A percentile compares a stretch with the other conserved stretches of the same genome.
Conservation (phyloP, 2,329 filamentous ascomycete genomes). For the Claviceps sp. region DNA sequence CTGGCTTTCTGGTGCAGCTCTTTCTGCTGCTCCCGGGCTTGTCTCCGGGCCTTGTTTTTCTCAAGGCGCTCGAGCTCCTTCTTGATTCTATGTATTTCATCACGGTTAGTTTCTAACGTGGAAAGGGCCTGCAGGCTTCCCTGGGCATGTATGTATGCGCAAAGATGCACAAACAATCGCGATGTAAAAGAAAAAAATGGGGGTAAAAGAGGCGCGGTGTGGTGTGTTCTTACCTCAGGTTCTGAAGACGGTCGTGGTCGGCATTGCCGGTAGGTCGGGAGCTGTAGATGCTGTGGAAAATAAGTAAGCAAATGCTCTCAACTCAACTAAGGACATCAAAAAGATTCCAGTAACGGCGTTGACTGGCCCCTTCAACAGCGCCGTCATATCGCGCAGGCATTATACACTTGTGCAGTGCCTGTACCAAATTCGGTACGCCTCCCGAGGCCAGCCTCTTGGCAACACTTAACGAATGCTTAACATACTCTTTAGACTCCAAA, state of each 20-base stretch:
- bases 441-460: slow-evolving; percentile 7
- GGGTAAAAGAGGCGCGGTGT: no score
- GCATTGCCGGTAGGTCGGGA: slow-evolving; percentile 35
- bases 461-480: slow-evolving; percentile 12
- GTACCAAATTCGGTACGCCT: slow-evolving; percentile 9
- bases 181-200: neutral
- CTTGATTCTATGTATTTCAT: slow-evolving; percentile 21
- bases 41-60: slow-evolving; percentile 80
- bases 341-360: slow-evolving; percentile 16
- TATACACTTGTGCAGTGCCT: slow-evolving; percentile 10
- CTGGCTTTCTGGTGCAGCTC: slow-evolving; percentile 38
- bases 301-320: slow-evolving; percentile 25
- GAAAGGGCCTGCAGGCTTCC: no score
- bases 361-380: slow-evolving; percentile 9
- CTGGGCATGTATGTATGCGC: no score
- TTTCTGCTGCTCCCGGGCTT: slow-evolving; percentile 85
- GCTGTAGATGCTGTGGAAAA: slow-evolving; percentile 34
- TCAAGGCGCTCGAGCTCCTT: slow-evolving; percentile 70
- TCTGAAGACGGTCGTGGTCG: slow-evolving; percentile 35
- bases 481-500: slow-evolving; percentile 60
- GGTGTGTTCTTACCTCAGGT: slow-evolving; percentile 22
- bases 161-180: no score
- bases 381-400: slow-evolving; percentile 7
- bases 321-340: slow-evolving; percentile 19
- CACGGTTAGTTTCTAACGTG: no score